phyloP scores from a whole-genome alignment of 192 early-diverging fungal species.

The Coemansia sp. region DNA sequence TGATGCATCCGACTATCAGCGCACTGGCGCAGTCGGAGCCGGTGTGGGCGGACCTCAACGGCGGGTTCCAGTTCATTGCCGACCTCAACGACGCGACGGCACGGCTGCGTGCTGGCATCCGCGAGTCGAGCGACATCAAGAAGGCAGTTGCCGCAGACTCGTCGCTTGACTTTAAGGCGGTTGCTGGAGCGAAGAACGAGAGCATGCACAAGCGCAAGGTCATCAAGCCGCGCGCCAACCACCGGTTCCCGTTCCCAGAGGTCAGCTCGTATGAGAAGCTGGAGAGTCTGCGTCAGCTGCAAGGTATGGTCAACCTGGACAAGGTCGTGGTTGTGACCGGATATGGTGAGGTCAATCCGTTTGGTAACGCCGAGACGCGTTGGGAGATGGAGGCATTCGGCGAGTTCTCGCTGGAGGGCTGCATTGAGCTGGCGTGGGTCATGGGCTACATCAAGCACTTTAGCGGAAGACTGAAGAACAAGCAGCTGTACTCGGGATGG shows the following conservation, averaged over 20 bases:
- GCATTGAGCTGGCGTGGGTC: conserved; percentile 96
- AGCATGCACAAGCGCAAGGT: conserved; percentile 61
- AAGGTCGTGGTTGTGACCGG: conserved; percentile 92
- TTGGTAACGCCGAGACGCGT: conserved; percentile 85
- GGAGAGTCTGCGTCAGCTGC: conserved; percentile 63
- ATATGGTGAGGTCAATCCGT: conserved; percentile 90
- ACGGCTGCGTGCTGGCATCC: conserved; percentile 72
- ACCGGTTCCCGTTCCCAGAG: conserved; percentile 69
- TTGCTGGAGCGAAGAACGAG: conserved; percentile 71
- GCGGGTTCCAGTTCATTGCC: conserved; percentile 86
- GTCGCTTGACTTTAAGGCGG: conserved; percentile 74
- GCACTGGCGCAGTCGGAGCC: conserved; percentile 77
- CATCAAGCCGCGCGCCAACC: conserved; percentile 75
- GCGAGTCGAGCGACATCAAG: conserved; percentile 83
- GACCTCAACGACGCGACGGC: conserved; percentile 79
- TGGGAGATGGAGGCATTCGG: conserved; percentile 96
- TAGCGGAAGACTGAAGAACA: conserved; percentile 75
- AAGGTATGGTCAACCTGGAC: conserved; percentile 86
- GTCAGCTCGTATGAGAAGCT: conserved; percentile 68
- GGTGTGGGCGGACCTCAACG: conserved; percentile 92
- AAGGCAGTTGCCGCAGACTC: conserved; percentile 79
- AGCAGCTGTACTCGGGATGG: conserved; percentile 83
- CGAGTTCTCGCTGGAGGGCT: conserved; percentile 58
- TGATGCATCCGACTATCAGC: conserved; percentile 83
- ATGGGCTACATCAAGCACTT: conserved; percentile 93